A percentile compares a stretch with the other conserved stretches of the same genome.
Conservation (phyloP, 495 filamentous ascomycete species). For the Neurospora cerealis region DNA sequence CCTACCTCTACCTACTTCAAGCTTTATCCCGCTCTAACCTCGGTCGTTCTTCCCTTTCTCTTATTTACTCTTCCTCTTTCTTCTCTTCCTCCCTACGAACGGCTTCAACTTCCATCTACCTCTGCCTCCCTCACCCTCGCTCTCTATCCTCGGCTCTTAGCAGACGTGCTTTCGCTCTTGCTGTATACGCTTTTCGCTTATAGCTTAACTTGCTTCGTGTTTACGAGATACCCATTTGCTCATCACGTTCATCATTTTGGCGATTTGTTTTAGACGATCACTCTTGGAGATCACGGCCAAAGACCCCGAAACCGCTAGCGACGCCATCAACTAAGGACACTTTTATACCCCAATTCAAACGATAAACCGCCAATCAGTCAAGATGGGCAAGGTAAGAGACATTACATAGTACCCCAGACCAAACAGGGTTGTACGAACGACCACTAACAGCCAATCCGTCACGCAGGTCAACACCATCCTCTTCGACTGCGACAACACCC, state of each 20-base stretch:
- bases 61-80: not conserved
- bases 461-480: slow-evolving; percentile 47
- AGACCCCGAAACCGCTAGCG: not conserved
- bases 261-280: not conserved
- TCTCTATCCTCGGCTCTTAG: not conserved
- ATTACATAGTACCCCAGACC: not conserved
- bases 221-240: not conserved
- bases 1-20: not conserved
- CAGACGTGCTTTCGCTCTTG: not conserved
- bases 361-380: not conserved
- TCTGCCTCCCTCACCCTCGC: not conserved
- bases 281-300: not conserved
- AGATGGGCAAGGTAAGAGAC: slow-evolving; percentile 9
- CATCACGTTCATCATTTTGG: not conserved
- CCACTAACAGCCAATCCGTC: not conserved
- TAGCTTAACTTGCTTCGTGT: not conserved
- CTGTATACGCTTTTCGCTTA: not conserved
- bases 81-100: not conserved
- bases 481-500: slow-evolving; percentile 97
- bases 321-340: not conserved
- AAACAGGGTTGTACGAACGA: not conserved
- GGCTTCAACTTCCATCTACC: not conserved
- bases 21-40: not conserved
- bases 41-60: not conserved
- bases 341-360: not conserved